Evolutionary conservation across 441 rosid genomes (phyloP), one percentile per base, ranked within the genome.

Genomic region (Brassica hybrid): DNA sequence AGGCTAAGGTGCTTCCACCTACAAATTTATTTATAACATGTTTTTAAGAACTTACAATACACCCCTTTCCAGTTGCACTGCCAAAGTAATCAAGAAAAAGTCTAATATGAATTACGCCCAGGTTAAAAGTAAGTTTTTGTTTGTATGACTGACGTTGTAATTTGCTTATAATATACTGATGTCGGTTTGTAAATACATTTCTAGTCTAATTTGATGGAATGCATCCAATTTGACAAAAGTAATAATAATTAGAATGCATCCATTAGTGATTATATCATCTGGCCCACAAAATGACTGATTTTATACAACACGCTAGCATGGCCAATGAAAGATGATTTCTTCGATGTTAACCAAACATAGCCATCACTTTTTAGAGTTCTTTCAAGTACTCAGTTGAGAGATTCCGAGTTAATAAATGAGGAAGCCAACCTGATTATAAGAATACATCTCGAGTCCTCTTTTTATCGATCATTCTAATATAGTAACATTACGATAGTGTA

Each of bases 231-330:
- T 27, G 7, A 32, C 8, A 18, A 6, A 57, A 27, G 6, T 27
- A 27, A 32, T 48, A 13, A 13, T 13, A 4, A 19, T 75, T 27
- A 21, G 14, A 57, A 45, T 59, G 7, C 50, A 75, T 18, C 25
- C 25, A 17, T 41, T 5, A 8, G 78, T 43, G 67, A 58, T 45
- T 21, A 61, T 32, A 60, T 75, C 11, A 19, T 61, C 4, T 68
- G 74, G 30, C 43, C 69, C 69, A 76, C 67, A 19, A 66, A 48
- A n/a, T 27, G 17, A 32, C 50, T 19, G 25, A 30, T 19, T n/a
- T 6, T 18, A 25, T 19, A 48, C 7, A 61, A 11, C 69, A 76
- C 54, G 68, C 67, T 62, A 76, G 50, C 56, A 76, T 61, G 68
- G 69, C 68, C 36, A 68, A 30, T 67, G 73, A 45, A 67, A 45